These are phyloP conservation scores for Naganishia kalamii DNA, from an alignment of 768 basidiomycete genomes.

Conservation along the genomic window DNA sequence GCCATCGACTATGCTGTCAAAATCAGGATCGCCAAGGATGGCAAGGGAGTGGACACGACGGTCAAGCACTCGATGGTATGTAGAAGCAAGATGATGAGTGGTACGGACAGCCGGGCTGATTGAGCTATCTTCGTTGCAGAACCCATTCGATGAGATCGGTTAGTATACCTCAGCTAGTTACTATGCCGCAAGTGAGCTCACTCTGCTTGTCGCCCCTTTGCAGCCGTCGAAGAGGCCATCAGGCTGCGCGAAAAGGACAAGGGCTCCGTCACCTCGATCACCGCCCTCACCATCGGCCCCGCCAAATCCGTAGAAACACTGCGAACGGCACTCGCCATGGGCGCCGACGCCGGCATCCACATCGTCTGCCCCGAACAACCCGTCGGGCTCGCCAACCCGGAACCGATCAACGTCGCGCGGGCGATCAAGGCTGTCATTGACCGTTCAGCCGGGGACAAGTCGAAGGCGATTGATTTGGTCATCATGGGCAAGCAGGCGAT, in stretches of 20 bases:
- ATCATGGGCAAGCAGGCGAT: conserved; percentile 98
- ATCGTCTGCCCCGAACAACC: conserved; percentile 74
- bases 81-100: background rate
- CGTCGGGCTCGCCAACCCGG: conserved; percentile 52
- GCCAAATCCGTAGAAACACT: conserved; percentile 82
- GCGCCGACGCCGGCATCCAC: conserved; percentile 87
- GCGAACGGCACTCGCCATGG: conserved; percentile 95
- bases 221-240: conserved; percentile 95
- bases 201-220: background rate
- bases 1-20: conserved; percentile 96
- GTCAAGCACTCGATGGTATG: conserved; percentile 98
- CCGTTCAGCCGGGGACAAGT: conserved; percentile 49
- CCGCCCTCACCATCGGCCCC: conserved; percentile 88
- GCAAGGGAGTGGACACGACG: conserved; percentile 90
- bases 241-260: conserved; percentile 81
- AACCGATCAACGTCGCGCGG: conserved; percentile 86
- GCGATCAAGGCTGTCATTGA: conserved; percentile 70
- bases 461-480: conserved; percentile 66
- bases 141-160: conserved; percentile 99
- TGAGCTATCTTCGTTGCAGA: conserved; percentile 52
- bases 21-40: conserved; percentile 90
- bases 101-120: background rate
- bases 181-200: background rate
- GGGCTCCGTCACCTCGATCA: conserved; percentile 72
- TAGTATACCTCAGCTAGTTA: conserved; percentile 28